phyloP scores from a whole-genome alignment of 202 grass and related monocot genomes.

The Setaria viridis region DNA sequence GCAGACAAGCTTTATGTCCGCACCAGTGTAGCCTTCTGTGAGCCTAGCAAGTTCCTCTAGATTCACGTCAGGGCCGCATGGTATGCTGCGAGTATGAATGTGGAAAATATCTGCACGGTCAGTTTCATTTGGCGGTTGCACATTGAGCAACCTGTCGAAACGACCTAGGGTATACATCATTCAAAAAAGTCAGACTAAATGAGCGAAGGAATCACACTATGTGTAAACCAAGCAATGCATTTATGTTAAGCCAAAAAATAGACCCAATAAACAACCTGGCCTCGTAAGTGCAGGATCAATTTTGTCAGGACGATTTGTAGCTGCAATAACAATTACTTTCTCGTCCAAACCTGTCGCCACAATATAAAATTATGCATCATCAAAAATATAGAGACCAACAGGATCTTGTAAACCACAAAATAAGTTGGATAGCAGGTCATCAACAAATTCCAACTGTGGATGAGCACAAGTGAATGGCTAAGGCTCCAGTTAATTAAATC shows the following conservation, averaged over 20 bases:
- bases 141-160: constrained; percentile 87
- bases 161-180: constrained; percentile 65
- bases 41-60: constrained; percentile 77
- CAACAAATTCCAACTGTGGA: constrained; percentile 10
- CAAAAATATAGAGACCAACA: constrained; percentile 15
- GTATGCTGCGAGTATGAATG: constrained; percentile 74
- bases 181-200: constrained; percentile 32
- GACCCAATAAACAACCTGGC: constrained; percentile 59
- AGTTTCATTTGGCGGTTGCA: constrained; percentile 75
- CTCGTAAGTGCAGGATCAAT: constrained; percentile 90
- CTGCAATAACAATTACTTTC: constrained; percentile 83
- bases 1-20: constrained; percentile 85
- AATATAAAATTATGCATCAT: constrained; percentile 29
- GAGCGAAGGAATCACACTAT: background rate
- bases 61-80: constrained; percentile 59
- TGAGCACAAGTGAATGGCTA: constrained; percentile 30
- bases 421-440: constrained; percentile 1
- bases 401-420: constrained; percentile 20
- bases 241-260: constrained; percentile 16
- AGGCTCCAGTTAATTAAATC: background rate
- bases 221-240: constrained; percentile 13
- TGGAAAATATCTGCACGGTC: constrained; percentile 82
- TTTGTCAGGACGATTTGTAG: constrained; percentile 97
- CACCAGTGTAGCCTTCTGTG: constrained; percentile 92
- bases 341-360: constrained; percentile 73